phyloP scores from a whole-genome alignment of 116 monocot species.

The Iris pallida region DNA sequence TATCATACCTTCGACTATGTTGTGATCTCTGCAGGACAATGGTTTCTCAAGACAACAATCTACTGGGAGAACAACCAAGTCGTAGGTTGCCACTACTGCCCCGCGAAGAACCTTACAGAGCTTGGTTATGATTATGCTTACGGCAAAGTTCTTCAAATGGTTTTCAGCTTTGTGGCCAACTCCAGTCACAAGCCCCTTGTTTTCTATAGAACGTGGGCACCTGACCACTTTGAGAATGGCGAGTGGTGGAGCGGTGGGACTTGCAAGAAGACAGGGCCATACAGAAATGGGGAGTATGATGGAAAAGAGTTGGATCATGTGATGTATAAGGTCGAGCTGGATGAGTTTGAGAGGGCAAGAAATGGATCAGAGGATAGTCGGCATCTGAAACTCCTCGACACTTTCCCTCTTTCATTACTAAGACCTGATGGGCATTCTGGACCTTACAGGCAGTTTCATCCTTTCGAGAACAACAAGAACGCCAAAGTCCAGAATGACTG shows the following conservation, averaged over 20 bases:
- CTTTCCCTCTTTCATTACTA: slow-evolving; percentile 32
- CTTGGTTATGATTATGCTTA: not conserved
- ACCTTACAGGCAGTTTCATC: slow-evolving; percentile 30
- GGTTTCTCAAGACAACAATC: slow-evolving; percentile 6
- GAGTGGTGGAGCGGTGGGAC: slow-evolving; percentile 52
- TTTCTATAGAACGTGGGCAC: slow-evolving; percentile 14
- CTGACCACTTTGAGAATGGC: slow-evolving; percentile 16
- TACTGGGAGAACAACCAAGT: slow-evolving; percentile 10
- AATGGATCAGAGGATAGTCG: too few relatives aligned
- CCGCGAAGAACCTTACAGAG: not conserved
- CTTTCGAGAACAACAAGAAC: slow-evolving; percentile 40
- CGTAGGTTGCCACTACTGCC: slow-evolving; percentile 13
- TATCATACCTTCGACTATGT: slow-evolving; percentile 12
- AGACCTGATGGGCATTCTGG: slow-evolving; percentile 43
- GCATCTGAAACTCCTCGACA: too few relatives aligned
- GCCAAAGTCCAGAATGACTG: slow-evolving; percentile 61
- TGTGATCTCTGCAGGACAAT: slow-evolving; percentile 14
- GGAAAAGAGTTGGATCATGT: slow-evolving; percentile 21
- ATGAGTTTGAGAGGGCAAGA: too few relatives aligned
- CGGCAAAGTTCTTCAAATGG: not conserved
- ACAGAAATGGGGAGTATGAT: slow-evolving; percentile 26
- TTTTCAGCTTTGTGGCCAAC: not conserved
- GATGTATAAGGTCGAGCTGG: too few relatives aligned
- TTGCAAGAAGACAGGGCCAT: slow-evolving; percentile 45
- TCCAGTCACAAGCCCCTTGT: slow-evolving; percentile 11